A percentile compares a stretch with the other conserved stretches of the same genome.
Evolutionary conservation across 352 stramenopile genomes (phyloP).

Genomic region (Phytophthora pistaciae): DNA sequence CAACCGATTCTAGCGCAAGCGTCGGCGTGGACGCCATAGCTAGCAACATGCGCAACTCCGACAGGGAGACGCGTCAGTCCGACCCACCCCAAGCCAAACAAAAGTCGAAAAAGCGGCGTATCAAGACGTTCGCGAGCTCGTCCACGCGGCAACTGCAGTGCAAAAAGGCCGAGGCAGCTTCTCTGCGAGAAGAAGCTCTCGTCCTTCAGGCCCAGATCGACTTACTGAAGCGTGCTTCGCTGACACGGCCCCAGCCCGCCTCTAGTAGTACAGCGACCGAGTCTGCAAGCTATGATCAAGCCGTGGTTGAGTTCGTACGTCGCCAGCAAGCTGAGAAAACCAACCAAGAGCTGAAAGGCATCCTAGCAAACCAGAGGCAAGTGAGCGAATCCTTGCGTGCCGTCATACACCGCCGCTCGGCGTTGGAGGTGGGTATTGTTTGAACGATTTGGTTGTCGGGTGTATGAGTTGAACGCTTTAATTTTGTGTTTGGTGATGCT

Average conservation of each 20-base stretch:
- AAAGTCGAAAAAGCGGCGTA: conserved; percentile 20
- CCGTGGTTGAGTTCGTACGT: conserved; percentile 11
- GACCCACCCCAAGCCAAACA: background rate
- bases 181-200: conserved; percentile 14
- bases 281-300: conserved; percentile 5
- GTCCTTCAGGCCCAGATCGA: conserved; percentile 18
- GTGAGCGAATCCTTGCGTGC: conserved; percentile 6
- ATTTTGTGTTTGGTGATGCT: background rate
- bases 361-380: conserved; percentile 21
- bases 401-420: conserved; percentile 6
- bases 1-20: background rate
- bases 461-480: background rate
- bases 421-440: conserved; percentile 10
- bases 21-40: background rate
- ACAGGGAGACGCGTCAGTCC: background rate
- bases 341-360: conserved; percentile 19
- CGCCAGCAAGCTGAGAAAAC: conserved; percentile 28
- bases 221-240: conserved; percentile 4
- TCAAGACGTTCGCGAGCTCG: conserved; percentile 30
- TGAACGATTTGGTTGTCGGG: background rate
- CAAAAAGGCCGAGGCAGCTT: conserved; percentile 18
- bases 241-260: background rate
- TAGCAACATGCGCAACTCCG: background rate
- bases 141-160: conserved; percentile 28
- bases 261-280: conserved; percentile 1